A percentile compares a stretch with the other conserved stretches of the same genome.
These are phyloP conservation scores for Rhododendron griersonianum DNA, from an alignment of 148 eudicot species.

Conservation along the genomic window DNA sequence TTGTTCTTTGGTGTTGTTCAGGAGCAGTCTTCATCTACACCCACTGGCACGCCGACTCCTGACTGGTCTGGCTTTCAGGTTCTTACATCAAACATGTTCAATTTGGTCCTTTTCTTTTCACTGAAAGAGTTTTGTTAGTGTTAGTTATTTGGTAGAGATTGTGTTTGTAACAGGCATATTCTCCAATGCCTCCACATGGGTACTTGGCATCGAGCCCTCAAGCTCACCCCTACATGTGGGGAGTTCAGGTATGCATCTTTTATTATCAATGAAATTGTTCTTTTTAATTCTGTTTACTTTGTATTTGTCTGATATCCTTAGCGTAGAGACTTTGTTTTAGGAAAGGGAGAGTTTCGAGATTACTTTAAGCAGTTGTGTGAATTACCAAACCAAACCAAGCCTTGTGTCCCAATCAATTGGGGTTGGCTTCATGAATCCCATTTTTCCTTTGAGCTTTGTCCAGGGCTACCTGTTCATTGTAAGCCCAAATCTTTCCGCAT, in stretches of 20 bases:
- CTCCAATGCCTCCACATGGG: constrained; percentile 93
- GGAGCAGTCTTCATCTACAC: constrained; percentile 67
- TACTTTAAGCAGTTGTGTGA: constrained; percentile 5
- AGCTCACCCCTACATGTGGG: constrained; percentile 99
- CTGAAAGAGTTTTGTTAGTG: neutral
- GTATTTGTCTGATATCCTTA: neutral
- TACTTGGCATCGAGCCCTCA: constrained; percentile 87
- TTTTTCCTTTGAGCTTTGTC: neutral
- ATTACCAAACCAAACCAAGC: neutral
- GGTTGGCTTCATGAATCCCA: neutral
- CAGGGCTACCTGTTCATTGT: neutral
- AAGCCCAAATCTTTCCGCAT: neutral
- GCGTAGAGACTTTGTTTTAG: neutral
- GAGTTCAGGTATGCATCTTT: constrained; percentile 72
- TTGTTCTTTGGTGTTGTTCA: constrained; percentile 25
- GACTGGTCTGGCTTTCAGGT: constrained; percentile 99
- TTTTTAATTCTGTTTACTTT: neutral
- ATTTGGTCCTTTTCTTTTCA: neutral
- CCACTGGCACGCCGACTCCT: constrained; percentile 59
- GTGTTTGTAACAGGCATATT: constrained; percentile 65
- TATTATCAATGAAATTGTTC: neutral
- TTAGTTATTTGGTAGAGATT: constrained; percentile 7
- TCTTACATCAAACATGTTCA: constrained; percentile 8
- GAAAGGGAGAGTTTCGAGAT: neutral
- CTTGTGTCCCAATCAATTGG: neutral